Conservation (phyloP, 2,329 filamentous ascomycete genomes). For the Pestalotiopsis sp. region DNA sequence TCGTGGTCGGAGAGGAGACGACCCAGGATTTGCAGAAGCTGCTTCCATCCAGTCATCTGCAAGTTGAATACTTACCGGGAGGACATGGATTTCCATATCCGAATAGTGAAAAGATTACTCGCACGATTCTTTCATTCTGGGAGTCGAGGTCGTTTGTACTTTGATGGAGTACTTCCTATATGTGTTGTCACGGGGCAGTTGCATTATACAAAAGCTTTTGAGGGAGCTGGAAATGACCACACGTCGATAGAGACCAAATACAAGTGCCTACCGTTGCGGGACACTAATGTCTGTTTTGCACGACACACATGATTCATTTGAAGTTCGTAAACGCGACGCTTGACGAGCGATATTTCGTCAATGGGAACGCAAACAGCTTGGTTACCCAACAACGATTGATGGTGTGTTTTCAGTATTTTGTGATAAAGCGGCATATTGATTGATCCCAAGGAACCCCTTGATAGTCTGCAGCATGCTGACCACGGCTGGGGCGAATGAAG, state of each 20-base stretch:
- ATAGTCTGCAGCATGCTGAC: not conserved
- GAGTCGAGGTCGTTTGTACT: not conserved
- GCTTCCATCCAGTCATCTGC: not conserved
- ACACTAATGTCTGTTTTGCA: no score
- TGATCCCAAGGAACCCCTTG: not conserved
- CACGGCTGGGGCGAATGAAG: not conserved
- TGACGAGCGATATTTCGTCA: not conserved
- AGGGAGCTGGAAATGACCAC: not conserved
- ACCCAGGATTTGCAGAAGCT: not conserved
- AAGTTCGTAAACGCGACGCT: not conserved
- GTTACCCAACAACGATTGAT: not conserved
- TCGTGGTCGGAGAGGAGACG: not conserved
- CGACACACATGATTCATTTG: not conserved
- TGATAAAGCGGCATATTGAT: not conserved
- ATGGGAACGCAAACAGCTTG: not conserved
- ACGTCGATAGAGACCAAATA: not conserved
- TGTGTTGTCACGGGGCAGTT: not conserved
- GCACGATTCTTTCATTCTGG: not conserved
- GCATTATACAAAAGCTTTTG: not conserved
- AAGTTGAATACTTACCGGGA: not conserved
- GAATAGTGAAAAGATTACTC: not conserved
- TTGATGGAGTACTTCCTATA: not conserved
- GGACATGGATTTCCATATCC: not conserved
- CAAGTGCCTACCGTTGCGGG: no score
- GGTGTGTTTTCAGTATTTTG: not conserved